Base-by-base conservation (phyloP, 176 grass and related monocot species). In the Oryza brachyantha region DNA sequence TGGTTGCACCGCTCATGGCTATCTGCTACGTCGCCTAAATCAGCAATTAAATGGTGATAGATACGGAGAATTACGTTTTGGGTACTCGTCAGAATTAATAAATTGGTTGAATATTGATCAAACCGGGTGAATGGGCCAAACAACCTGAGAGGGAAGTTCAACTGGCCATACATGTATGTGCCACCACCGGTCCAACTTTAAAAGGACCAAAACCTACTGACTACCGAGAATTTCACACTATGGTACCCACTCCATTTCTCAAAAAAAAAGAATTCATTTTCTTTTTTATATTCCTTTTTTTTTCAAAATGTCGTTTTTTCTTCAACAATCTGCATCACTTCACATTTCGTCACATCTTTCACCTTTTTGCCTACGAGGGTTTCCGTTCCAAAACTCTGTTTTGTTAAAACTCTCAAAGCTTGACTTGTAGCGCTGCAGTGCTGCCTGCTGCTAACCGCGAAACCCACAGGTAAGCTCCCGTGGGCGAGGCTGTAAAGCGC, bases 401-500 rank as follows among this genome's bases (percentile, higher is more conserved):
- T 32, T 32, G 31, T 32, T 36, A 36, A 36, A 5, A 36, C 6
- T 36, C 5, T 5, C 35, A 36, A 36, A 36, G 35, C 35, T 36
- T 36, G 35, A 6, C 35, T 5, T 5, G n/a, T n/a, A n/a, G n/a
- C n/a, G 4, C 31, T 32, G 31, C 31, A 32, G 31, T 32, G 4
- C 31, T 10, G 9, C 40, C 42, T 46, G 43, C 43, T 52, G 19
- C 17, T 52, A 8, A 52, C 6, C 19, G 48, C n/a, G 5, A 52
- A 52, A 52, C 48, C 48, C 19, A 52, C 48, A 52, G 48, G 4
- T 32, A 4, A 32, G 31, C 4, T 57, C 46, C 35, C 58, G 59
- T 63, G 73, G 27, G 55, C 74, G 82, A 71, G 70, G 84, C 84
- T 86, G 84, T 59, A 86, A 86, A 86, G 77, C 61, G 45, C 14